Base-by-base conservation (phyloP, 768 basidiomycete genomes). In the Pilatotrama ljubarskyi region DNA sequence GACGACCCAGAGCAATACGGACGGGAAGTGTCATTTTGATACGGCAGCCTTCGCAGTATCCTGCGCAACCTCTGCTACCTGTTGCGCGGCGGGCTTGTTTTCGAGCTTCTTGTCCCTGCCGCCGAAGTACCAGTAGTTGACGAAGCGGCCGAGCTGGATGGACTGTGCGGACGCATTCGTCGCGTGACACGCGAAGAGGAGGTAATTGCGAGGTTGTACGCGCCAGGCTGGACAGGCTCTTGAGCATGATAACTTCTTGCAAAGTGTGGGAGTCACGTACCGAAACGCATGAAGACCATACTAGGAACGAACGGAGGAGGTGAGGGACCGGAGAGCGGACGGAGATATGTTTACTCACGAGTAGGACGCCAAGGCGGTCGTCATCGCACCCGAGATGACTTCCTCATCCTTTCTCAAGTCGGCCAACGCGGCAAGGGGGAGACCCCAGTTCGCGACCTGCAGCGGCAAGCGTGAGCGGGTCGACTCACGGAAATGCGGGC, bases 371-470 rank as follows among this genome's bases (percentile, higher is more conserved):
- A 99, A 82, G 22, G 96, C 91, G 44, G 91, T 85, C 1, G 94
- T 95, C 96, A 99, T 99, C 35, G 94, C 84, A 15, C 95, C 96
- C 50, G 95, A 98, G 66, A 99, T 99, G 71, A 93, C 82, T 68
- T 97, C 93, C 74, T 97, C 94, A 84, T 98, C 94, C 72, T 95
- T 97, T 64, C 77, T 80, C 70, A 98, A 77, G 77, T 99, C 96
- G 6, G 94, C 70, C 43, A 99, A 78, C 42, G 96, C 96, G 68
- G 96, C 96, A 38, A 98, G 76, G 59, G 96, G 96, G 17, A 99
- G 84, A 69, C 96, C 96, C 92, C 96, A 99, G 80, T 99, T 99
- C 62, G 96, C 96, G 62, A 95, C 88, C 95, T 96, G 69, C 50
- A 35, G 38, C n/a, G 53, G 48, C 35, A 26, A 40, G 44, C 17